Evolutionary conservation across 495 filamentous ascomycete species (phyloP).

Genomic region (Trichoderma orchidacearum): DNA sequence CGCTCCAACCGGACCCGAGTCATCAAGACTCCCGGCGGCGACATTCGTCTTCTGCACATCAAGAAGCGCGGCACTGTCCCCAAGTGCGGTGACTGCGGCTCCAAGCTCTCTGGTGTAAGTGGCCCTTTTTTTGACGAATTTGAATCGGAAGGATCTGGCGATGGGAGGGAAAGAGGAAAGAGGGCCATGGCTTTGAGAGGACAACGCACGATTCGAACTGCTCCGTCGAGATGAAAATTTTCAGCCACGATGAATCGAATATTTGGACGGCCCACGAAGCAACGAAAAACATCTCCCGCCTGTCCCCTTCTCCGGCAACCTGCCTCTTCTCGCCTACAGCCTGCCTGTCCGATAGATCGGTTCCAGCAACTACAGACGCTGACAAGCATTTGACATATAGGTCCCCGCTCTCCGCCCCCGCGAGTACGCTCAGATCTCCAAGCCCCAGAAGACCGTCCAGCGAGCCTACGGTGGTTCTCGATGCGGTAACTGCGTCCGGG

Average conservation of each 20-base stretch:
- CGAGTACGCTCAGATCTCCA: conserved; percentile 90
- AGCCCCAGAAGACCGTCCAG: conserved; percentile 97
- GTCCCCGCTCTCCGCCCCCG: conserved; percentile 92
- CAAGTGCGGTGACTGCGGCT: conserved; percentile 97
- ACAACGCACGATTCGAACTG: no score
- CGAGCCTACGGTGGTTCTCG: conserved; percentile 95
- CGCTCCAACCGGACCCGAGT: conserved; percentile 91
- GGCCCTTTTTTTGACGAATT: background rate
- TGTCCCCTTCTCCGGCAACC: background rate
- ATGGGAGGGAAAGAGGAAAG: background rate
- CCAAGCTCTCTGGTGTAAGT: conserved; percentile 90
- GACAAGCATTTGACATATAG: conserved; percentile 31
- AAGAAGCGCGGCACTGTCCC: conserved; percentile 95
- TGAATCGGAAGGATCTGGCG: background rate
- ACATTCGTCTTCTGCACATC: conserved; percentile 90
- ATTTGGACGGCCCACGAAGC: background rate
- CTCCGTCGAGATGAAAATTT: no score
- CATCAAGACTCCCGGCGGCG: conserved; percentile 89
- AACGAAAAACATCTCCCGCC: background rate
- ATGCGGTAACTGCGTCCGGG: conserved; percentile 97
- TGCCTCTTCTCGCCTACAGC: background rate
- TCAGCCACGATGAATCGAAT: background rate
- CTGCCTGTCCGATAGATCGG: no score
- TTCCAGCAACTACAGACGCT: background rate
- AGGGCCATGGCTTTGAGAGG: background rate